Conservation (phyloP, 2,329 filamentous ascomycete genomes). For the Trichoderma oligosporum region DNA sequence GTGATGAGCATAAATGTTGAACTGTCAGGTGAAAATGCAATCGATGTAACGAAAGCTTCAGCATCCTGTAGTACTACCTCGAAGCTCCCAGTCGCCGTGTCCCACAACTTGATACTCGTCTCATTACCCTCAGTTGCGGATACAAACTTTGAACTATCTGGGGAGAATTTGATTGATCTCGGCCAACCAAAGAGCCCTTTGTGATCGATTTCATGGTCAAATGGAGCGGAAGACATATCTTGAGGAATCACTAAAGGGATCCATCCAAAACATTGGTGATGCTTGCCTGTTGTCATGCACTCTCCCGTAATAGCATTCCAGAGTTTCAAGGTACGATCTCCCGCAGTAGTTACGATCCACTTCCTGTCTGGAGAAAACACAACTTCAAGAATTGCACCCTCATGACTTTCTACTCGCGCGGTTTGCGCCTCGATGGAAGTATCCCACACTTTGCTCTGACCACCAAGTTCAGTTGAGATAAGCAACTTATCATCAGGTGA, state of each 20-base stretch:
- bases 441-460: neutral
- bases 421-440: fast-evolving
- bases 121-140: neutral
- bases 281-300: neutral
- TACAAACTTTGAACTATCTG: neutral
- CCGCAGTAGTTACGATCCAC: neutral
- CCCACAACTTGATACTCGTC: neutral
- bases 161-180: neutral
- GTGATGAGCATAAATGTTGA: neutral
- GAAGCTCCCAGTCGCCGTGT: neutral
- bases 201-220: neutral
- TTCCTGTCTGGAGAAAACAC: neutral
- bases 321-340: neutral
- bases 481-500: neutral
- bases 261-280: neutral
- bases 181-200: neutral
- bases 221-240: neutral
- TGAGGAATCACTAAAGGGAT: neutral
- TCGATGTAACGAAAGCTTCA: neutral
- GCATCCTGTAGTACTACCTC: neutral
- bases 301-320: neutral
- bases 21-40: neutral
- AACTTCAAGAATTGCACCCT: neutral
- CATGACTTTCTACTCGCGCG: neutral
- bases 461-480: neutral